Conservation (phyloP, 2,329 filamentous ascomycete species). For the Stromatinia cepivora region DNA sequence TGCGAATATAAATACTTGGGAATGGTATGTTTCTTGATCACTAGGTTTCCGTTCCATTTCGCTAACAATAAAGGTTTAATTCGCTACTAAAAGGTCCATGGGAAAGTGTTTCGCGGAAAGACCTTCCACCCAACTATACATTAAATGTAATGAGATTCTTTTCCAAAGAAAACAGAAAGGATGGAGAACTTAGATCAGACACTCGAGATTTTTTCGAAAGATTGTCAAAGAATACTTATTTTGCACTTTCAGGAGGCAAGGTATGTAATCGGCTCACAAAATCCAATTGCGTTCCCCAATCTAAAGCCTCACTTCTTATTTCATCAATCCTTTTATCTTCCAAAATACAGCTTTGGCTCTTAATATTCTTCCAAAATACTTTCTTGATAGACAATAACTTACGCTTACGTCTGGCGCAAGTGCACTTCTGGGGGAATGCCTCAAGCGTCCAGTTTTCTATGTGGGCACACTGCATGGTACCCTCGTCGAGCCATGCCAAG, state of each 20-base stretch:
- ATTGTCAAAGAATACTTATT: not conserved
- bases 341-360: not conserved
- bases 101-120: not conserved
- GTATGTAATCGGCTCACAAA: not conserved
- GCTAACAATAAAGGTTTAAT: slow-evolving; percentile 1
- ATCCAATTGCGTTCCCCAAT: not conserved
- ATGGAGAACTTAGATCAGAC: not conserved
- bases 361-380: not conserved
- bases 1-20: slow-evolving; percentile 5
- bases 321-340: not conserved
- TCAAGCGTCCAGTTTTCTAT: not conserved
- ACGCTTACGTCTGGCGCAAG: not conserved
- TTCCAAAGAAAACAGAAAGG: not conserved
- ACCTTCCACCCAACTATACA: not conserved
- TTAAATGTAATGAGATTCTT: not conserved
- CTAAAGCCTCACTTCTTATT: not conserved
- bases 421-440: not conserved
- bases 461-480: not conserved
- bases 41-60: not conserved
- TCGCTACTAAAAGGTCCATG: not conserved
- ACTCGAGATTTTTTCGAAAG: not conserved
- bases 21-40: not conserved
- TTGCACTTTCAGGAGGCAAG: not conserved
- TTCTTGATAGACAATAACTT: not conserved
- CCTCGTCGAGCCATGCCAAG: not conserved